Conservation (phyloP, 2,329 filamentous ascomycete species). For the Xylariaceae sp. region DNA sequence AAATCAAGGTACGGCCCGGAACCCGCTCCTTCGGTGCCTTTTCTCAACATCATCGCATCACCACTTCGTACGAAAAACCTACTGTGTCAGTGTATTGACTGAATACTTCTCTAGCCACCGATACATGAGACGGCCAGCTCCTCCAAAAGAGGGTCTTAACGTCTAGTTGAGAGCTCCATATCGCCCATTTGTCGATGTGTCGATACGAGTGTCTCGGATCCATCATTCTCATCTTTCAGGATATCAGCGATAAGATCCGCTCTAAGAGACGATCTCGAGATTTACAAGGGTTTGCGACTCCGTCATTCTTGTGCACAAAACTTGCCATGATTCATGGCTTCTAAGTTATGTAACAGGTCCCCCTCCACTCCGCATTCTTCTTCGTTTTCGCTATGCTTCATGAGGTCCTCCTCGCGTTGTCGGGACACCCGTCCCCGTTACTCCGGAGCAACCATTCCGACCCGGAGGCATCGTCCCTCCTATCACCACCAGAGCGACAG, state of each 20-base stretch:
- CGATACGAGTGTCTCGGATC: conserved; percentile 49
- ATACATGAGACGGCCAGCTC: not conserved
- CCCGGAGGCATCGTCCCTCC: conserved; percentile 41
- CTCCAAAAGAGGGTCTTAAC: not conserved
- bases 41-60: not conserved
- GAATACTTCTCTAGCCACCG: not conserved
- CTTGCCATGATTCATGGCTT: not conserved
- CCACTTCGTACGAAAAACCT: not conserved
- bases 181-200: conserved; percentile 39
- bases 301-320: not conserved
- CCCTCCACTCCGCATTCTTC: not conserved
- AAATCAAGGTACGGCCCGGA: not conserved
- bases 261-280: conserved; percentile 31
- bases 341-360: conserved; percentile 7
- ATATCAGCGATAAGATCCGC: conserved; percentile 38
- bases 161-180: not conserved
- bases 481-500: conserved; percentile 75
- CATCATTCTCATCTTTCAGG: conserved; percentile 43
- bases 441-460: conserved; percentile 53
- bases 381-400: conserved; percentile 67
- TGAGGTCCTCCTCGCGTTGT: conserved; percentile 94
- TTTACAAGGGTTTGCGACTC: conserved; percentile 22
- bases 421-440: conserved; percentile 85
- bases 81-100: not conserved
- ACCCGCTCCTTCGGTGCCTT: not conserved